Percentiles rank a stretch among this genome's conserved stretches.
These are phyloP conservation scores for Rhipidocladum racemiflorum DNA, from an alignment of 176 grass and related monocot genomes.

Conservation along the genomic window DNA sequence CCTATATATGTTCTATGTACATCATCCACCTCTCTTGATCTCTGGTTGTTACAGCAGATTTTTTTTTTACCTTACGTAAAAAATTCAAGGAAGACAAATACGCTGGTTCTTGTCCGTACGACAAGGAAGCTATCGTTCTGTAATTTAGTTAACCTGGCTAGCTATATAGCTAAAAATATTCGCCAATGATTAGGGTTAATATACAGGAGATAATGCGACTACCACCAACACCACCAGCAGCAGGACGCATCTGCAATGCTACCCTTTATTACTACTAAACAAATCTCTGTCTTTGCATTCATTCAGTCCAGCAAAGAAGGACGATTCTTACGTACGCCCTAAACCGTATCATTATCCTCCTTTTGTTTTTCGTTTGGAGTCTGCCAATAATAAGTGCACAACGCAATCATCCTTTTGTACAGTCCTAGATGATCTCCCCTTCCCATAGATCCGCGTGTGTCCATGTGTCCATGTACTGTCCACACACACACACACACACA, in stretches of 20 bases:
- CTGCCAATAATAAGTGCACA: slow-evolving; percentile 33
- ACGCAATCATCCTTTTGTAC: slow-evolving; percentile 22
- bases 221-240: neutral
- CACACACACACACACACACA: too few relatives aligned
- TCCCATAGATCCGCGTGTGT: neutral
- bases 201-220: too few relatives aligned
- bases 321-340: neutral
- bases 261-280: slow-evolving; percentile 33
- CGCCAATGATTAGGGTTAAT: slow-evolving; percentile 7
- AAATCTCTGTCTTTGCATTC: slow-evolving; percentile 30
- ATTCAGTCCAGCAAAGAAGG: slow-evolving; percentile 16
- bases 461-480: neutral
- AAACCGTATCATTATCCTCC: slow-evolving; percentile 20
- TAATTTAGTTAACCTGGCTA: slow-evolving; percentile 19
- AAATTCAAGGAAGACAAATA: neutral
- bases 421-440: slow-evolving; percentile 10
- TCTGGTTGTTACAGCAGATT: neutral
- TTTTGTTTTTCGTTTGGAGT: slow-evolving; percentile 22
- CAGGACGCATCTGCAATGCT: slow-evolving; percentile 23
- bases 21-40: neutral
- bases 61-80: neutral
- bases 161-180: neutral
- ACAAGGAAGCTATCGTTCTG: neutral
- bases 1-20: neutral
- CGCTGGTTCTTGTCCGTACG: neutral